Evolutionary conservation across 2,329 filamentous ascomycete species (phyloP).

Genomic region (Myrmaecium sp.): DNA sequence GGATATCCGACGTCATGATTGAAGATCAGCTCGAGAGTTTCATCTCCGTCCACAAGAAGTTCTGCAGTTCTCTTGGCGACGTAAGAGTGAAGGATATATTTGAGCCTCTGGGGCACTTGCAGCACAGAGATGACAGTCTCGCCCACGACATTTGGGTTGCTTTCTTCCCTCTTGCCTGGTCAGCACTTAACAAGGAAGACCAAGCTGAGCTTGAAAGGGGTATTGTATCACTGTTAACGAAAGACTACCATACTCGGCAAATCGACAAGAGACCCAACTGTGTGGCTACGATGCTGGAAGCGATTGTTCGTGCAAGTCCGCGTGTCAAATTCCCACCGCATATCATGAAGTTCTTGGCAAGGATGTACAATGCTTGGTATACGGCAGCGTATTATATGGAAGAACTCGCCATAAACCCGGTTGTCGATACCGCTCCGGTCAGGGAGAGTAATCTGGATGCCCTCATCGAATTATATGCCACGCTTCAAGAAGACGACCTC

Average conservation of each 20-base stretch:
- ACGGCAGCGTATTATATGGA: conserved; percentile 83
- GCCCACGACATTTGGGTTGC: conserved; percentile 82
- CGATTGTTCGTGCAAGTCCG: conserved; percentile 67
- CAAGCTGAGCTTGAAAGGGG: conserved; percentile 79
- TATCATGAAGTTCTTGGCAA: conserved; percentile 85
- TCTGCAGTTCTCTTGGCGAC: conserved; percentile 67
- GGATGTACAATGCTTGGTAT: conserved; percentile 95
- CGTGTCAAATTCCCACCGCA: conserved; percentile 88
- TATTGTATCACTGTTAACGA: conserved; percentile 76
- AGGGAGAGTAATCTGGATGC: conserved; percentile 93
- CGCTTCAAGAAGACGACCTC: conserved; percentile 83
- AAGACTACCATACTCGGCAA: conserved; percentile 88
- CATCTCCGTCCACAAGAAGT: conserved; percentile 63
- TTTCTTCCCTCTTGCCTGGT: conserved; percentile 89
- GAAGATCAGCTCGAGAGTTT: conserved; percentile 73
- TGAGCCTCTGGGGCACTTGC: conserved; percentile 78
- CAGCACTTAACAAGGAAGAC: conserved; percentile 71
- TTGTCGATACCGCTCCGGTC: conserved; percentile 67
- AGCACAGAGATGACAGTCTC: conserved; percentile 69
- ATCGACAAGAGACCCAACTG: conserved; percentile 93
- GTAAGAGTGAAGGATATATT: conserved; percentile 78
- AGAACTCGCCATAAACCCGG: conserved; percentile 67
- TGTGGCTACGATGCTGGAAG: conserved; percentile 79
- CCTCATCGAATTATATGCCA: conserved; percentile 80
- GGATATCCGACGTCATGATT: conserved; percentile 47